These are phyloP conservation scores for Tephrocybe sp. DNA, from an alignment of 768 basidiomycete species.

Conservation along the genomic window DNA sequence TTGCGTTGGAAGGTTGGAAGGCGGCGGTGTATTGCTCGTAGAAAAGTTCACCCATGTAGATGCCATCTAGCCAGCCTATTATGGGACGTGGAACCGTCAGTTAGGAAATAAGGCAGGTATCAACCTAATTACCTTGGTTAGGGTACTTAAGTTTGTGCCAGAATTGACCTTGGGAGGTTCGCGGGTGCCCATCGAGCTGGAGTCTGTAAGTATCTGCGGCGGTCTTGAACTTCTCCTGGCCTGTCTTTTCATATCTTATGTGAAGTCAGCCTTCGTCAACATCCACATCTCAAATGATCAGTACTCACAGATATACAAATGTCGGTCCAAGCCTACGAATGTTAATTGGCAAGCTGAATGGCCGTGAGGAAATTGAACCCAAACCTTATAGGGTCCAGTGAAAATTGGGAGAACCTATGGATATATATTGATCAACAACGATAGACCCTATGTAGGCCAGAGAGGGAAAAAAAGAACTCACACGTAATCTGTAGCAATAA, in stretches of 20 bases:
- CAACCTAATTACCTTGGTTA: conserved; percentile 33
- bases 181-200: conserved; percentile 40
- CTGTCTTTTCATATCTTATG: conserved; percentile 31
- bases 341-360: not conserved
- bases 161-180: conserved; percentile 43
- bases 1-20: conserved; percentile 32
- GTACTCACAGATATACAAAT: conserved; percentile 35
- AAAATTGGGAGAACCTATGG: conserved; percentile 29
- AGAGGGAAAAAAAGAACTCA: conserved; percentile 14
- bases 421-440: conserved; percentile 5
- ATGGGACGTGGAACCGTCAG: not conserved
- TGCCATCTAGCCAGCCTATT: conserved; percentile 42
- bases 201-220: conserved; percentile 36
- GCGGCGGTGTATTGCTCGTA: conserved; percentile 37
- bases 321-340: conserved; percentile 34
- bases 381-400: conserved; percentile 35
- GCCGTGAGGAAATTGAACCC: not conserved
- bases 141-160: conserved; percentile 43
- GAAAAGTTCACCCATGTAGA: conserved; percentile 46
- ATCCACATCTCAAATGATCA: not conserved
- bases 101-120: not conserved
- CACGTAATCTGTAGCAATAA: conserved; percentile 36
- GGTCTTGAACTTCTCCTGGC: conserved; percentile 34
- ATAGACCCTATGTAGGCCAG: not conserved
- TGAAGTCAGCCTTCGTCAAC: not conserved